phyloP scores from a whole-genome alignment of 106 monocot genomes.

The Posidonia australis region DNA sequence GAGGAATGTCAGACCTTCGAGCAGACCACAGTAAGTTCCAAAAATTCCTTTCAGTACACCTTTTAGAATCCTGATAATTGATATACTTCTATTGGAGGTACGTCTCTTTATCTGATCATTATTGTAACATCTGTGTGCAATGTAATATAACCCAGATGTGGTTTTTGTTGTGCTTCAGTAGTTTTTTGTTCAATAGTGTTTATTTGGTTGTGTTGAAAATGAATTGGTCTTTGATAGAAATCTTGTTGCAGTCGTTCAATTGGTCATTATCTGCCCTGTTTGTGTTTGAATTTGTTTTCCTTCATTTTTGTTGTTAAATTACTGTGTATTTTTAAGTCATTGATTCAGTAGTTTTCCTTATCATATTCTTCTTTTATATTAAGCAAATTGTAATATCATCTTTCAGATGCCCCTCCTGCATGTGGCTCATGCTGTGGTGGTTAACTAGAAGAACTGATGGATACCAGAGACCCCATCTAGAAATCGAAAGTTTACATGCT shows the following conservation, averaged over 20 bases:
- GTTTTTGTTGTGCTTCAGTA: not conserved
- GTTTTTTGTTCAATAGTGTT: not conserved
- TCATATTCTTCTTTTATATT: not conserved
- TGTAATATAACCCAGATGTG: not conserved
- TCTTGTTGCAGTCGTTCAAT: too few relatives aligned
- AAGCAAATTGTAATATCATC: not conserved
- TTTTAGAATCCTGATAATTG: not conserved
- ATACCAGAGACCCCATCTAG: not conserved
- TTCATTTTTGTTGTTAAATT: not conserved
- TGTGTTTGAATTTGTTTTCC: not conserved
- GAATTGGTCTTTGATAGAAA: not conserved
- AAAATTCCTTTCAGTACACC: not conserved
- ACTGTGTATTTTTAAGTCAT: not conserved
- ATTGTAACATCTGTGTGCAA: not conserved
- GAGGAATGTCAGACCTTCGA: conserved; percentile 52
- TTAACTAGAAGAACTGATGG: conserved; percentile 10
- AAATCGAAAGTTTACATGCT: too few relatives aligned
- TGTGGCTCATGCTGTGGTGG: conserved; percentile 87
- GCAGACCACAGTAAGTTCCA: conserved; percentile 66
- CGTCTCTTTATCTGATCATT: too few relatives aligned
- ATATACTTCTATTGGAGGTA: not conserved
- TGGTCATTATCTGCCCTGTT: too few relatives aligned
- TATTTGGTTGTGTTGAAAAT: not conserved
- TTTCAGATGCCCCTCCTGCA: conserved; percentile 67
- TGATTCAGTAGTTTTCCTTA: not conserved